phyloP scores from a whole-genome alignment of 805 yeast genomes.

The Nakazawaea holstii region DNA sequence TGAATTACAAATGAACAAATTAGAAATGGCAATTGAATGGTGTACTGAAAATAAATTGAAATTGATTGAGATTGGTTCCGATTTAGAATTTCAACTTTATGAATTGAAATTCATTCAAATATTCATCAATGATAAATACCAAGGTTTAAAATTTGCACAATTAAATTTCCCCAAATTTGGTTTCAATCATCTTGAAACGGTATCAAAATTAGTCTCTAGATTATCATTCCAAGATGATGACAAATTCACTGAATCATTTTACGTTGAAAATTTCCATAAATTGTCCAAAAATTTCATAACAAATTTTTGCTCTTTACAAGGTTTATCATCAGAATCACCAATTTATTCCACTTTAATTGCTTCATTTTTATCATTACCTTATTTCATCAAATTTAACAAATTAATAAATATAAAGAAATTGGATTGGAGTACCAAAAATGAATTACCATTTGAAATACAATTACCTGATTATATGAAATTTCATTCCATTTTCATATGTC shows the following conservation, averaged over 20 bases:
- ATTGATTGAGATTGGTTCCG: slow-evolving; percentile 30
- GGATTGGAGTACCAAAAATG: slow-evolving; percentile 54
- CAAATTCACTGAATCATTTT: neutral
- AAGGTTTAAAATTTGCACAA: slow-evolving; percentile 41
- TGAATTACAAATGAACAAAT: slow-evolving; percentile 28
- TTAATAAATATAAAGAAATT: slow-evolving; percentile 31
- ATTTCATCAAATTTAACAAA: slow-evolving; percentile 41
- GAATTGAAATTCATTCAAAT: slow-evolving; percentile 33
- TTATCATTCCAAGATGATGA: slow-evolving; percentile 17
- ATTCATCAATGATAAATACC: slow-evolving; percentile 17
- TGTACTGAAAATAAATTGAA: slow-evolving; percentile 21
- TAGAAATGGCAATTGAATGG: slow-evolving; percentile 48
- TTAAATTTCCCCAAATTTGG: slow-evolving; percentile 34
- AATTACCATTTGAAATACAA: slow-evolving; percentile 56
- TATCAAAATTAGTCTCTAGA: slow-evolving; percentile 40
- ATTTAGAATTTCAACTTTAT: slow-evolving; percentile 40
- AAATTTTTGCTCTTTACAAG: slow-evolving; percentile 43
- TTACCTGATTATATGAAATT: slow-evolving; percentile 48
- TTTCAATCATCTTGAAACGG: slow-evolving; percentile 31
- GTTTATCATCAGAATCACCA: slow-evolving; percentile 49
- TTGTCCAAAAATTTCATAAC: slow-evolving; percentile 29
- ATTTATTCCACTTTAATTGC: slow-evolving; percentile 43
- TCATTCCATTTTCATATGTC: slow-evolving; percentile 68
- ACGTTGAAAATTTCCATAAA: slow-evolving; percentile 8
- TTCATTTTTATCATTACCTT: slow-evolving; percentile 50